Conservation (phyloP, 2,329 filamentous ascomycete genomes). For the Penicillium sclerotiorum region DNA sequence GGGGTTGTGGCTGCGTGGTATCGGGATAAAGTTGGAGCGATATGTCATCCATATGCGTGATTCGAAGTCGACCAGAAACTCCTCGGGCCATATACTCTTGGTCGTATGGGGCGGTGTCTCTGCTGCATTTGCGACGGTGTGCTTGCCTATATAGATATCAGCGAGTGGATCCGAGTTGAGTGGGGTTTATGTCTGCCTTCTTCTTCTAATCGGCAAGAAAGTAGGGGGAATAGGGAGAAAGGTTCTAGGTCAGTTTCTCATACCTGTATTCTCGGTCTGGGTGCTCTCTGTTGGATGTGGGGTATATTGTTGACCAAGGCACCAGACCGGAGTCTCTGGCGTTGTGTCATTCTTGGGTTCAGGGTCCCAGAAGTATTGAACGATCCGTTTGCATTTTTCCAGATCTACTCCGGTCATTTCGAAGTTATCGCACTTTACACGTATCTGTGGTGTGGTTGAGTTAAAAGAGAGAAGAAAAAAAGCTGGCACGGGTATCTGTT, state of each 20-base stretch:
- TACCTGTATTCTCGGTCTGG: conserved; percentile 5
- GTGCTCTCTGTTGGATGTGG: conserved; percentile 20
- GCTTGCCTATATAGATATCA: background rate
- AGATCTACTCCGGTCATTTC: conserved; percentile 71
- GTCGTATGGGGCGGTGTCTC: conserved; percentile 9
- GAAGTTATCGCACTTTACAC: conserved; percentile 1
- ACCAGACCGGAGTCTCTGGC: conserved; percentile 77
- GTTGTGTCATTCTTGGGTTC: conserved; percentile 77
- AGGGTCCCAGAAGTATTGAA: conserved; percentile 91
- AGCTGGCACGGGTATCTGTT: no score
- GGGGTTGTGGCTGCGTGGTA: conserved; percentile 75
- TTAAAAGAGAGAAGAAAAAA: background rate
- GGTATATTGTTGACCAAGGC: conserved; percentile 66
- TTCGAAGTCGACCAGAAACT: conserved; percentile 90
- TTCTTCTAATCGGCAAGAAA: no score
- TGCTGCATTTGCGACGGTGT: background rate
- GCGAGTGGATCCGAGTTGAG: no score
- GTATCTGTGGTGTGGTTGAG: conserved; percentile 4
- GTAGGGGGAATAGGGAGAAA: no score
- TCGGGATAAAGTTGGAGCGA: conserved; percentile 79
- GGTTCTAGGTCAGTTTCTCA: background rate
- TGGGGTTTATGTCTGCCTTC: no score
- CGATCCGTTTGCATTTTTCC: conserved; percentile 76
- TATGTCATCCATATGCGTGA: conserved; percentile 97
- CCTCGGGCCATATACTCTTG: conserved; percentile 71